These are phyloP conservation scores for Ceriops decandra DNA, from an alignment of 345 rosid genomes.

Conservation along the genomic window DNA sequence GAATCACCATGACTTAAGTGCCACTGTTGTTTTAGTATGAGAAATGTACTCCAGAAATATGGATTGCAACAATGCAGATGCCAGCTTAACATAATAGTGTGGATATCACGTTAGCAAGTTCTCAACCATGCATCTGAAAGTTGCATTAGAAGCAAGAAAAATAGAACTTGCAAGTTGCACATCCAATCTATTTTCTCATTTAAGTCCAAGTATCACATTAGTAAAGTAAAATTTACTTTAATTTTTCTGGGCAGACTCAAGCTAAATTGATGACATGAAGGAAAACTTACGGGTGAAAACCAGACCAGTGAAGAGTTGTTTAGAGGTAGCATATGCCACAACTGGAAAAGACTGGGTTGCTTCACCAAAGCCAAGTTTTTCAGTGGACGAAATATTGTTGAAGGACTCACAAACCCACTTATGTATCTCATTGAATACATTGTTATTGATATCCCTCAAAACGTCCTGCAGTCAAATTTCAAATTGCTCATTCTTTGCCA, in stretches of 20 bases:
- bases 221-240: neutral
- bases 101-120: neutral
- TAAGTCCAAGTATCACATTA: neutral
- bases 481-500: slow-evolving; percentile 1
- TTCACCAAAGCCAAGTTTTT: slow-evolving; percentile 38
- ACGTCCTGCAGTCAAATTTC: slow-evolving; percentile 53
- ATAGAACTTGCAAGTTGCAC: no score
- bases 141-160: no score
- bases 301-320: slow-evolving; percentile 63
- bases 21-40: no score
- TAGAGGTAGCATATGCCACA: slow-evolving; percentile 53
- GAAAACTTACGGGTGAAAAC: slow-evolving; percentile 76
- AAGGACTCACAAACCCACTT: slow-evolving; percentile 71
- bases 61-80: neutral
- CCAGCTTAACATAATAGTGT: neutral
- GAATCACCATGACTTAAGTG: no score
- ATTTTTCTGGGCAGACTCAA: neutral
- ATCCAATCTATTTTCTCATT: neutral
- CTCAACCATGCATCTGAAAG: neutral
- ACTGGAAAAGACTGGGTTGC: slow-evolving; percentile 59
- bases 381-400: slow-evolving; percentile 39
- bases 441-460: slow-evolving; percentile 46
- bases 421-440: slow-evolving; percentile 54
- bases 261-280: slow-evolving; percentile 9
- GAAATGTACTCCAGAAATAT: no score